Base-by-base conservation (phyloP, 805 yeast genomes). In the Saccharomycopsis sp. region DNA sequence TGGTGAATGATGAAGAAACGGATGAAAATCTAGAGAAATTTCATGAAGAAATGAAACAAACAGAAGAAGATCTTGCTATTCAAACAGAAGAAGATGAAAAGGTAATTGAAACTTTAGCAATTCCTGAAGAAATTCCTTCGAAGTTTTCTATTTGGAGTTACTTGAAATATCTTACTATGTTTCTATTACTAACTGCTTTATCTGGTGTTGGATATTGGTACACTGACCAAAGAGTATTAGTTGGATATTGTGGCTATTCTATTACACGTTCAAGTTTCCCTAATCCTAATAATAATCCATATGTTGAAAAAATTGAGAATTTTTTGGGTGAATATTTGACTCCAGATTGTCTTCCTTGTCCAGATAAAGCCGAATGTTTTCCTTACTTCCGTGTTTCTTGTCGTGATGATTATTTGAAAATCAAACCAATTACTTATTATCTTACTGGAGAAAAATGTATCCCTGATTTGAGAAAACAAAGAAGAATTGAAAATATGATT, bases 241-340 rank as follows among this genome's bases (percentile, higher is more conserved):
- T 74, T 31, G 95, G 95, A 0, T 86, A 74, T 56, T 86, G 95
- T 63, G 87, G 87, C 0, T 60, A 66, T 26, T 82, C 78, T 51
- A 61, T 74, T 12, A 47, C 64, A 46, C 58, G 60, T 36, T 66
- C 69, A 15, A 64, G 70, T 4, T 58, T 71, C 39, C 54, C 53
- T 19, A 53, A 49, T 14, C 45, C 51, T 2, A 52, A 56, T 4
- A 50, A 55, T 4, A 59, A 60, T 23, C 52, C 58, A 0, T 51
- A 56, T 34, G 44, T 73, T 21, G 49, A 56, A 3, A 36, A 50
- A 8, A 28, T 67, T 8, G 83, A 80, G 31, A 51, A 57, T 0
- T 59, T 62, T 42, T 56, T 81, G 42, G 72, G 70, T 36, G 42
- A 53, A 0, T 52, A 59, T 31, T 55, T 69, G 37, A 68, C 69